phyloP scores from a whole-genome alignment of 257 asterid genomes.

The Capsicum chinense region DNA sequence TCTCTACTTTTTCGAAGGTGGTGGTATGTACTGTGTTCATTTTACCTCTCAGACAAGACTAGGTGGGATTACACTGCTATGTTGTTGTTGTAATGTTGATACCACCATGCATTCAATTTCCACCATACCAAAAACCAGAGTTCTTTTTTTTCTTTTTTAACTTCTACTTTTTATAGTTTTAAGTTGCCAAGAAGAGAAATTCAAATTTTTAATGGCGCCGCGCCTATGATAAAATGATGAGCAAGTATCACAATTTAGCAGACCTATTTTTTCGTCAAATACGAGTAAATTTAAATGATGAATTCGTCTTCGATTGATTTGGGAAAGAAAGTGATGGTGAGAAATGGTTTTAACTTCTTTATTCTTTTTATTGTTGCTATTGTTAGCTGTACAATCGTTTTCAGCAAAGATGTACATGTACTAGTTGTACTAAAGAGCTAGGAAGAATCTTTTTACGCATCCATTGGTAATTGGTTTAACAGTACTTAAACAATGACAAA shows the following conservation, averaged over 20 bases:
- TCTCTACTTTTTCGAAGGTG: too few species aligned
- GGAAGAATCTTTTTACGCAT: conserved; percentile 17
- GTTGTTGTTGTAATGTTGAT: too few species aligned
- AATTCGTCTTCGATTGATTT: too few species aligned
- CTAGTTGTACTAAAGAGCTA: not conserved
- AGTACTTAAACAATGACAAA: not conserved
- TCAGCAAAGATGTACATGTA: too few species aligned
- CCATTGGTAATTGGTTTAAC: conserved; percentile 15
- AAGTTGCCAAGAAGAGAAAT: not conserved
- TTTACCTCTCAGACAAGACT: too few species aligned
- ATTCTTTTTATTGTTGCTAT: not conserved
- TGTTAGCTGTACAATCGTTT: not conserved
- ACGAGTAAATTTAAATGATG: too few species aligned
- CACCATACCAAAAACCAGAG: not conserved
- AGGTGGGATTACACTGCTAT: too few species aligned
- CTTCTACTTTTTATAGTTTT: not conserved
- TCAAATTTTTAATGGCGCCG: not conserved
- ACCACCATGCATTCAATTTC: not conserved
- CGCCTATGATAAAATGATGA: not conserved
- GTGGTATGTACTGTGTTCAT: too few species aligned
- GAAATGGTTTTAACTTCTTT: not conserved
- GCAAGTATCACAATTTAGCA: too few species aligned
- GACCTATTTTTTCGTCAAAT: too few species aligned
- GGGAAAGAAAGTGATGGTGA: not conserved
- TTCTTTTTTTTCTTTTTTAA: not conserved